Base-by-base conservation (phyloP, 2,329 filamentous ascomycete species). In the Simplicillium aogashimaense region DNA sequence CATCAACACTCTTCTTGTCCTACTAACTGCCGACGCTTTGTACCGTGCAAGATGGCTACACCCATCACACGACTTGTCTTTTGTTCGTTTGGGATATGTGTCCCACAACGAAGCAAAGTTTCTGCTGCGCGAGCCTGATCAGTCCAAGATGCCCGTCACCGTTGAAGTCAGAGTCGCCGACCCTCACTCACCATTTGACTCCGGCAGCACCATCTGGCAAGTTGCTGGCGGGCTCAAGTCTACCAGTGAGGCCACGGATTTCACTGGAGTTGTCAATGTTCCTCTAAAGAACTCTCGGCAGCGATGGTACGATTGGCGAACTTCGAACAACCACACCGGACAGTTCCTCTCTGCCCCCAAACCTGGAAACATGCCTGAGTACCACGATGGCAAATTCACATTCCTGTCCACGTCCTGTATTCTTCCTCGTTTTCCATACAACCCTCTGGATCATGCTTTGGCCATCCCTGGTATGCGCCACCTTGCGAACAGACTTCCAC, bases 381-480 rank as follows among this genome's bases (percentile, higher is more conserved):
- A 72, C 4, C 71, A 72, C 34, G 72, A 79, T 37, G 81, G 81
- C 32, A 81, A 78, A 42, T 90, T 95, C 51, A 94, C 86, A 0
- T 98, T 98, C 57, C 64, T 97, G 7, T 87, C 89, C 3, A 92
- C 87, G 0, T 95, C 87, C 33, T 98, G 92, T 61, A 87, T 97
- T 53, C 86, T 95, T 51, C 83, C 84, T 10, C 83, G 87, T 14
- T 87, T 97, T 41, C 92, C 92, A 0, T 98, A 98, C 61, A 85
- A 75, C 34, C 84, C 86, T 0, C 61, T 88, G n/a, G 76, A 86
- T 31, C 86, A 95, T 55, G 78, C 90, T 0, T 70, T 97, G 3
- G 74, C 83, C 10, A 84, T 95, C 35, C 83, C 83, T 0, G 92
- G 92, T 1, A 75, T 95, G 53, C 78, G 76, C 39, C 71, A 87